phyloP scores from a whole-genome alignment of 352 stramenopile genomes.

The Pythium scleroteichum region DNA sequence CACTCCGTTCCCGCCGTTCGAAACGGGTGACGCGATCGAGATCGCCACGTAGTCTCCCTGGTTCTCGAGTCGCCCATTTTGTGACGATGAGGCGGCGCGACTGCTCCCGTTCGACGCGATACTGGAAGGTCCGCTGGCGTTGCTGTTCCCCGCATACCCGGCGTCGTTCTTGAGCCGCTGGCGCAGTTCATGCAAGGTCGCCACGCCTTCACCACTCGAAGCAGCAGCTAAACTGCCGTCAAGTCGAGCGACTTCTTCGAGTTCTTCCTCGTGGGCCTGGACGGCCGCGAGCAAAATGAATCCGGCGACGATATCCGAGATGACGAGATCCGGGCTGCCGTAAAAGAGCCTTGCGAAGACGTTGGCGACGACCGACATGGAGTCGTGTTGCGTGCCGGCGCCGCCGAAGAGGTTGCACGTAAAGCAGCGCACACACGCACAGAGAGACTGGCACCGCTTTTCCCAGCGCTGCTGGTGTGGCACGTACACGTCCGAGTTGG shows the following conservation, averaged over 20 bases:
- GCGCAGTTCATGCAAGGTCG: conserved; percentile 55
- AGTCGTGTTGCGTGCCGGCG: conserved; percentile 80
- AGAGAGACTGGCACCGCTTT: conserved; percentile 73
- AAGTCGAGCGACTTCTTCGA: conserved; percentile 26
- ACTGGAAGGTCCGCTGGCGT: background rate
- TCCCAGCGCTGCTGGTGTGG: conserved; percentile 78
- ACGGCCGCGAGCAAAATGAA: conserved; percentile 83
- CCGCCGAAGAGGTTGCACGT: conserved; percentile 88
- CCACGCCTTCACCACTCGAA: conserved; percentile 27
- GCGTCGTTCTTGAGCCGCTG: conserved; percentile 35
- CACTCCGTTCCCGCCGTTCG: background rate
- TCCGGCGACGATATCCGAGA: conserved; percentile 85
- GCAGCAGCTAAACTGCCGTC: conserved; percentile 4
- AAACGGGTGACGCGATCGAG: conserved; percentile 38
- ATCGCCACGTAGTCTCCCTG: conserved; percentile 48
- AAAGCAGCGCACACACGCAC: conserved; percentile 77
- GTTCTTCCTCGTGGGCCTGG: conserved; percentile 72
- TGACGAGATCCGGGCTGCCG: conserved; percentile 83
- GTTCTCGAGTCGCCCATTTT: background rate
- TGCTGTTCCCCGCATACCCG: conserved; percentile 24
- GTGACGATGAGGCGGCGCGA: background rate
- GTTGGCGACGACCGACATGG: conserved; percentile 86
- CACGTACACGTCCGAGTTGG: conserved; percentile 82
- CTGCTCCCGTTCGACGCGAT: conserved; percentile 1
- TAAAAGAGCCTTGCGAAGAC: conserved; percentile 87